Evolutionary conservation across 371 early-diverging fungal species (phyloP), one percentile per base, ranked within the genome.

Genomic region (Mucor velutinosus): DNA sequence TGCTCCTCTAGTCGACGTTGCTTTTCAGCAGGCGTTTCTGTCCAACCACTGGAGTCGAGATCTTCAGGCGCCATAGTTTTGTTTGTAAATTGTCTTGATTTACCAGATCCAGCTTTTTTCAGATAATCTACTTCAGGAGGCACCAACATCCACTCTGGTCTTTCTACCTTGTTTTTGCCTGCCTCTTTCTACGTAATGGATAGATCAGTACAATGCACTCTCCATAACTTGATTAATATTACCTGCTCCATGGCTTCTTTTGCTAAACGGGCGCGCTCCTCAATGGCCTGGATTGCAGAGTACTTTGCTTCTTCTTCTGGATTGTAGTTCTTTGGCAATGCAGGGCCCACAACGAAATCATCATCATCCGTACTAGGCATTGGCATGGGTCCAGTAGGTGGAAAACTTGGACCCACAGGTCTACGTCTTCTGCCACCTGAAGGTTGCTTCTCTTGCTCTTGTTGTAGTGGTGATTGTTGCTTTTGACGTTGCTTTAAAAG

Each of bases 111-210:
- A 8, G 78, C 78, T 55, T 75, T 78, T 19, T 74, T 76, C 35
- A 87, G 63, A 51, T 86, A 76, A 59, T 85, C 78, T 0, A 87
- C 75, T 58, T 87, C 85, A 19, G 91, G 91, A 29, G 91, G 91
- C 1, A 86, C 79, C 43, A 87, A 61, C 91, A 90, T 90, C 91
- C 91, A 90, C 56, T 89, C 89, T 15, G 80, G 86, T 65, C 91
- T 80, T 32, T 80, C 75, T 2, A 78, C 66, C 64, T 83, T 86
- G n/a, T 63, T 64, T 1, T 30, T 30, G 8, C 65, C 33, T n/a
- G 59, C 68, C 23, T 69, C 64, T 66, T 71, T 62, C 64, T 73
- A 41, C n/a, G n/a, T 39, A 60, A 21, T 41, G n/a, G n/a, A 41
- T 30, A 33, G 21, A 53, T 53, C 25, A 53, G 27, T 30, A 30